Base-by-base conservation (phyloP, 2,329 filamentous ascomycete genomes). In the Fusarium annulatum region DNA sequence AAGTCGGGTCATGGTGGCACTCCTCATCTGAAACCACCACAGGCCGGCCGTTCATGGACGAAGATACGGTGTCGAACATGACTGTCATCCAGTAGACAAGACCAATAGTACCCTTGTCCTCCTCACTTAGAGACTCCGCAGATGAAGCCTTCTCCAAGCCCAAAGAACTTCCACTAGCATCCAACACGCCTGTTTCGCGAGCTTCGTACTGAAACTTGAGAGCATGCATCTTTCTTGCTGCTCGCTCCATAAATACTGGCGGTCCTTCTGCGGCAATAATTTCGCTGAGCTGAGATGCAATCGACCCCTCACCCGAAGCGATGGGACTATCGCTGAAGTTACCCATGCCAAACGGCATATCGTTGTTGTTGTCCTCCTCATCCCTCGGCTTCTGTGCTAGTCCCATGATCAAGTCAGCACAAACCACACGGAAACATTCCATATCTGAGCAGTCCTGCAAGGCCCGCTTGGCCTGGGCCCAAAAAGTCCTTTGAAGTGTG, bases 21-120 rank as follows among this genome's bases (percentile, higher is more conserved):
- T 84, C 82, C 45, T 85, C 82, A 38, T 84, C 83, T 1, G 80
- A 78, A 10, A 85, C 79, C 2, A 82, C 81, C 6, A 84, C 78
- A 3, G 79, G 77, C 23, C 79, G 70, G 36, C 79, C 71, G 61
- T 87, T 84, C 82, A 90, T 88, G 5, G 87, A 87, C 2, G 88
- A 85, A 2, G 87, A 88, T 21, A 90, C 79, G 0, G 88, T 90
- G 76, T 90, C 88, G 46, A 89, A 88, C 88, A 90, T 90, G 53
- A 89, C 82, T 1, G 86, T 87, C 48, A 91, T 81, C 89, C 88
- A 91, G 76, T 88, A 90, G 19, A 90, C 77, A 16, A 90, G 79
- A n/a, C 87, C 84, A 34, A 90, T 82, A 0, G 89, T 90, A 28
- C 84, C 79, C 23, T 77, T 79, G 26, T 84, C 81, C 62, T 67